Evolutionary conservation across 306 rosid genomes (phyloP).

Genomic region (Inga oerstediana): DNA sequence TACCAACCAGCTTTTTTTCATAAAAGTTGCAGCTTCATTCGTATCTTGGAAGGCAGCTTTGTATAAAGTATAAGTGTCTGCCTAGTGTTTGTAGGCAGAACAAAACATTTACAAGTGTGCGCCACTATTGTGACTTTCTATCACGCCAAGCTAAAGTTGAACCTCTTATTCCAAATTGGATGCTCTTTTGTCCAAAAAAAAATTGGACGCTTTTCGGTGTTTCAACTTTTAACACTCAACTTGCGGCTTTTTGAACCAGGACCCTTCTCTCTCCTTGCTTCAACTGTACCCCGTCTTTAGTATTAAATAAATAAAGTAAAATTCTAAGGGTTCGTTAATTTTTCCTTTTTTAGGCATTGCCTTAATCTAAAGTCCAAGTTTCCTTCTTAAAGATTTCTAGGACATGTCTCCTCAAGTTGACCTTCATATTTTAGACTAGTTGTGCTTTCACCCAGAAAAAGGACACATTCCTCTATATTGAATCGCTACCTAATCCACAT

Average conservation of each 20-base stretch:
- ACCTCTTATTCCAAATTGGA: constrained; percentile 6
- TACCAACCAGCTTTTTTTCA: not conserved
- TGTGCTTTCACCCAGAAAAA: no score
- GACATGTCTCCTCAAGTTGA: not conserved
- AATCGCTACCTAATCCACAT: constrained; percentile 1
- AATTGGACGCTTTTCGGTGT: constrained; percentile 22
- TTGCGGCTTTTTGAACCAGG: constrained; percentile 28
- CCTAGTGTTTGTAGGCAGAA: constrained; percentile 24
- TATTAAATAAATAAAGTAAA: not conserved
- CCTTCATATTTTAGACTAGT: not conserved
- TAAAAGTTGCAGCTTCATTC: not conserved
- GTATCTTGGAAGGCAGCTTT: constrained; percentile 38
- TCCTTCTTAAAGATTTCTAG: not conserved
- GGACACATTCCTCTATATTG: not conserved
- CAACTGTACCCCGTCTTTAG: constrained; percentile 19
- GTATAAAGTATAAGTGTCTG: constrained; percentile 10
- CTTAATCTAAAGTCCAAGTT: not conserved
- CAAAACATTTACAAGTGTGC: constrained; percentile 28
- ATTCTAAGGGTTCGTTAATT: not conserved
- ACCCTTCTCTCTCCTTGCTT: constrained; percentile 38
- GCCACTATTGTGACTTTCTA: constrained; percentile 30
- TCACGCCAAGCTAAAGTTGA: constrained; percentile 25
- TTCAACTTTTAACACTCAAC: constrained; percentile 21
- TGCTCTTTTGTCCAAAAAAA: no score
- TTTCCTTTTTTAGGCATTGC: not conserved